Conservation (phyloP, 805 yeast species). For the Martiniozyma abietophila region DNA sequence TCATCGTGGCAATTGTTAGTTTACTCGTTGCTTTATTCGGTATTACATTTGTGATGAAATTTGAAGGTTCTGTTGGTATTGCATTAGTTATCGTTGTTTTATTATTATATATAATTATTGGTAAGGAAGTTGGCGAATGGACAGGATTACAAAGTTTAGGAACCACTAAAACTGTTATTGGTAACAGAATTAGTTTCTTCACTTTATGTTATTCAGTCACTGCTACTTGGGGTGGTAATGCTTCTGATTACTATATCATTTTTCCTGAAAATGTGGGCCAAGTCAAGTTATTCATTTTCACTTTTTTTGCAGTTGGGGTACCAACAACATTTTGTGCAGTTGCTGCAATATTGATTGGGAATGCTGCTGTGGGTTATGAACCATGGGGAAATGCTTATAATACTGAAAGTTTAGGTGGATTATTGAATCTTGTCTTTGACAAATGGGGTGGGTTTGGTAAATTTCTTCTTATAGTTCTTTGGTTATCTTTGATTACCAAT, state of each 20-base stretch:
- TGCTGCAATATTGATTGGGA: constrained; percentile 58
- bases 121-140: constrained; percentile 33
- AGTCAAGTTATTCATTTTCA: constrained; percentile 43
- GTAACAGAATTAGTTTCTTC: constrained; percentile 67
- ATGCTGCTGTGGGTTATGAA: constrained; percentile 48
- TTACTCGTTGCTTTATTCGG: constrained; percentile 70
- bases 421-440: constrained; percentile 51
- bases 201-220: constrained; percentile 70
- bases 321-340: constrained; percentile 75
- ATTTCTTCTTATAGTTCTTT: constrained; percentile 58
- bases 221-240: constrained; percentile 82
- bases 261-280: constrained; percentile 67
- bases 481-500: constrained; percentile 71
- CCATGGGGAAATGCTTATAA: constrained; percentile 53
- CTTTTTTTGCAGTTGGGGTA: constrained; percentile 54
- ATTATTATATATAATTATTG: constrained; percentile 55
- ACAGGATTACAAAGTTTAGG: constrained; percentile 29
- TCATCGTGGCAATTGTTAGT: constrained; percentile 57
- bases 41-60: constrained; percentile 56
- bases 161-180: constrained; percentile 36
- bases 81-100: constrained; percentile 63
- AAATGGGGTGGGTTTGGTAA: constrained; percentile 76
- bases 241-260: constrained; percentile 75
- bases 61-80: constrained; percentile 57
- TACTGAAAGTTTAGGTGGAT: constrained; percentile 64